phyloP scores from a whole-genome alignment of 331 rosid genomes.

The Erythrophleum ivorense region DNA sequence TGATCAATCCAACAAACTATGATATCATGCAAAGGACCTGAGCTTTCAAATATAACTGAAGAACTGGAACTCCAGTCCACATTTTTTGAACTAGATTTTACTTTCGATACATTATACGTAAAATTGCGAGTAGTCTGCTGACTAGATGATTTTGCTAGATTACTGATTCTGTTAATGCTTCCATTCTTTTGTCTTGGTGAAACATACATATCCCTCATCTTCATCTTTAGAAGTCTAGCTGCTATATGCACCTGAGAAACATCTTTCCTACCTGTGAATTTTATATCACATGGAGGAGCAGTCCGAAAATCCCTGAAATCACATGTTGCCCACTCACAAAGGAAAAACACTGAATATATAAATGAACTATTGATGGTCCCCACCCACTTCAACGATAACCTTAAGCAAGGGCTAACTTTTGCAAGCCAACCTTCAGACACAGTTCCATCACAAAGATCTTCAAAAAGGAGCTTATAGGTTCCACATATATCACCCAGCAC shows the following conservation, averaged over 20 bases:
- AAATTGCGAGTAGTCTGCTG: constrained; percentile 49
- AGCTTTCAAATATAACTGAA: constrained; percentile 69
- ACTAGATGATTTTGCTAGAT: constrained; percentile 48
- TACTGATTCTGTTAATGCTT: constrained; percentile 39
- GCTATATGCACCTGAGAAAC: constrained; percentile 79
- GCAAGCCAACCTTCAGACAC: constrained; percentile 67
- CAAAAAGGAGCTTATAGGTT: constrained; percentile 71
- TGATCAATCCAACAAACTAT: constrained; percentile 98
- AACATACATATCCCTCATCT: constrained; percentile 59
- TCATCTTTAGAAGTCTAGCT: constrained; percentile 69
- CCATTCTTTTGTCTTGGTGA: constrained; percentile 50
- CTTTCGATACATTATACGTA: constrained; percentile 43
- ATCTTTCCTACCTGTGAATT: constrained; percentile 86
- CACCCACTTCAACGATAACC: constrained; percentile 80
- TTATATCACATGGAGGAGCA: constrained; percentile 63
- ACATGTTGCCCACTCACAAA: constrained; percentile 98
- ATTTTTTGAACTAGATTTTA: constrained; percentile 47
- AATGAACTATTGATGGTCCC: constrained; percentile 61
- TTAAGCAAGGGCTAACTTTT: constrained; percentile 78
- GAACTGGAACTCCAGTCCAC: constrained; percentile 45
- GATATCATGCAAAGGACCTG: constrained; percentile 89
- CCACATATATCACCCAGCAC: constrained; percentile 67
- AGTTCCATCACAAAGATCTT: constrained; percentile 68
- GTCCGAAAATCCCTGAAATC: constrained; percentile 81
- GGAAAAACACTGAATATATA: constrained; percentile 78